Percentiles rank a stretch among this genome's conserved stretches.
phyloP scores from a whole-genome alignment of 2,329 filamentous ascomycete genomes.

The Fragosphaeria purpurea region DNA sequence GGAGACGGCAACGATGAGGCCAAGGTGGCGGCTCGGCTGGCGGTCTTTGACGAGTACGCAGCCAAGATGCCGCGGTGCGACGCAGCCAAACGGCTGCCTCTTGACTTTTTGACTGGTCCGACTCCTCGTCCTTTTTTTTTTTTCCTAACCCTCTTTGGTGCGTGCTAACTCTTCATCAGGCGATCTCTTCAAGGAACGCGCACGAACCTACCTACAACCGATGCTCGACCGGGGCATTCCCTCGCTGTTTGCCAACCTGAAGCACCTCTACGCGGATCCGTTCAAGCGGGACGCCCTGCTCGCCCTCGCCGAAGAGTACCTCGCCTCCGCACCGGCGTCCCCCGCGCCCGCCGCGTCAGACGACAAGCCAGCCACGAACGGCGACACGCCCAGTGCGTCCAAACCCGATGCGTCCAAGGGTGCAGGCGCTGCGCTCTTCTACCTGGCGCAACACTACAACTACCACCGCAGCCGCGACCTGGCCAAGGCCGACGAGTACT shows the following conservation, averaged over 20 bases:
- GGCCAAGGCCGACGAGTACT: conserved; percentile 67
- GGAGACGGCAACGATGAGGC: conserved; percentile 15
- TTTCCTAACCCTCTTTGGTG: not conserved
- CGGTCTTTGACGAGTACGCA: conserved; percentile 72
- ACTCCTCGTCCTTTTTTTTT: not conserved
- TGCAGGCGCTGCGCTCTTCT: conserved; percentile 75
- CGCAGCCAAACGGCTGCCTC: conserved; percentile 71
- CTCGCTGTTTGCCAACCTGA: conserved; percentile 93
- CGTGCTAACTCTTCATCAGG: conserved; percentile 31
- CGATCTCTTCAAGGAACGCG: conserved; percentile 69
- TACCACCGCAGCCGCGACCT: conserved; percentile 81
- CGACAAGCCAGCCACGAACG: conserved; percentile 35
- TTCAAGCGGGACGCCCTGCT: conserved; percentile 71
- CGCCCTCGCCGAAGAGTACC: conserved; percentile 68
- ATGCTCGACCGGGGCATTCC: conserved; percentile 91
- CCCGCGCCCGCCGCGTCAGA: conserved; percentile 10
- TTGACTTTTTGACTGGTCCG: conserved; percentile 75
- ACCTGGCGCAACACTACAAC: conserved; percentile 94
- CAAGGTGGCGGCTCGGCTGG: conserved; percentile 51
- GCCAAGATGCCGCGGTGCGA: conserved; percentile 75
- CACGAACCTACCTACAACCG: conserved; percentile 65
- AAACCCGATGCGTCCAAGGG: conserved; percentile 47
- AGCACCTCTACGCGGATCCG: conserved; percentile 74
- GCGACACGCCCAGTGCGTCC: conserved; percentile 26
- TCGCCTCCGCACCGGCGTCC: conserved; percentile 32